Percentiles rank a stretch among this genome's conserved stretches.
Evolutionary conservation across 768 basidiomycete genomes (phyloP).

Genomic region (Russula sp.): DNA sequence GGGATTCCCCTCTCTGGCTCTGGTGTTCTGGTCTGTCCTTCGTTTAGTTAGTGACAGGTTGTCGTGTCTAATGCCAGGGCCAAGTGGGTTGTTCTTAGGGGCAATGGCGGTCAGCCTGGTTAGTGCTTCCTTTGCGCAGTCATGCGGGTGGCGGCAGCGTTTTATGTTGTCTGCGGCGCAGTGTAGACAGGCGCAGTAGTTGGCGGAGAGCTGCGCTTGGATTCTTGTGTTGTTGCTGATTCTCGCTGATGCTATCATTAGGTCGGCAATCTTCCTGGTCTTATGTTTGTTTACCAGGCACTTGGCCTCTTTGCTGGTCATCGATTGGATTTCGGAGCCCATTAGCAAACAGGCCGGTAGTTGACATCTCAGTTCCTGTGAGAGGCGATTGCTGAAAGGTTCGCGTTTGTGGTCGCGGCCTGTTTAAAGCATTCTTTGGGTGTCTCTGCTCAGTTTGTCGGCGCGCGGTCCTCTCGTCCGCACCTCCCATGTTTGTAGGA

Average conservation of each 20-base stretch:
- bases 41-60: background rate
- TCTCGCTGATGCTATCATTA: background rate
- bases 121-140: background rate
- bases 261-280: background rate
- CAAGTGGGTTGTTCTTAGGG: background rate
- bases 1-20: background rate
- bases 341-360: background rate
- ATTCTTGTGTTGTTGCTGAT: background rate
- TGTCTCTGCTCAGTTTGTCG: background rate
- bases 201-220: background rate
- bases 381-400: background rate
- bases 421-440: background rate
- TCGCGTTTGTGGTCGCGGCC: background rate
- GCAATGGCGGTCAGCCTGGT: background rate
- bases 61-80: accelerated
- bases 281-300: background rate
- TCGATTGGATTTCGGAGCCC: too few species aligned
- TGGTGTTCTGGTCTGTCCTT: background rate
- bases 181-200: background rate
- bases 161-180: background rate
- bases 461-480: background rate
- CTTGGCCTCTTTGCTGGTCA: background rate
- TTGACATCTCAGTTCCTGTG: background rate
- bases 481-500: slow-evolving; percentile 20
- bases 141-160: background rate